A percentile compares a stretch with the other conserved stretches of the same genome.
phyloP scores from a whole-genome alignment of 768 basidiomycete species.

The Calocybe gangraenosa region DNA sequence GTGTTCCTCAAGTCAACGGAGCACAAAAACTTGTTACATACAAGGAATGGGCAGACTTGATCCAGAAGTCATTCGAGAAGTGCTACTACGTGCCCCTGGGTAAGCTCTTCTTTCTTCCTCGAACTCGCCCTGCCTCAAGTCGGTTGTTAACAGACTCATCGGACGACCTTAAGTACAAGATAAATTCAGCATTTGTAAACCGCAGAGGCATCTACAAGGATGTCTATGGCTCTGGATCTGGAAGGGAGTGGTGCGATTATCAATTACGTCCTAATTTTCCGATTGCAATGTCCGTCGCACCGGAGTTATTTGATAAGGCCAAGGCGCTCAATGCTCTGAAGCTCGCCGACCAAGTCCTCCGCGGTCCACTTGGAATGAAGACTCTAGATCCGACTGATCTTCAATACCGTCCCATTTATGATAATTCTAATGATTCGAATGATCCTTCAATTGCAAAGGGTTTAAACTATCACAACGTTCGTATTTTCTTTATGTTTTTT shows the following conservation, averaged over 20 bases:
- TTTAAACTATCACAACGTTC: conserved; percentile 88
- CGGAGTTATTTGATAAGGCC: conserved; percentile 82
- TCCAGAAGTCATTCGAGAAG: conserved; percentile 85
- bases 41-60: conserved; percentile 82
- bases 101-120: conserved; percentile 29
- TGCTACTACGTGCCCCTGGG: conserved; percentile 86
- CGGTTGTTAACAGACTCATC: conserved; percentile 48
- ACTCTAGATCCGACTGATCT: conserved; percentile 85
- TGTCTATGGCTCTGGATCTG: conserved; percentile 84
- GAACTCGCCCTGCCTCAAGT: neutral
- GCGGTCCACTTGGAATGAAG: conserved; percentile 94
- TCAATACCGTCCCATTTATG: conserved; percentile 89
- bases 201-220: conserved; percentile 98
- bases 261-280: conserved; percentile 93
- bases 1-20: conserved; percentile 57
- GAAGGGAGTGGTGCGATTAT: conserved; percentile 95
- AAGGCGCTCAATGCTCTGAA: conserved; percentile 78
- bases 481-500: conserved; percentile 17
- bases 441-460: conserved; percentile 88
- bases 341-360: conserved; percentile 75
- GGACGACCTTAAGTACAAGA: conserved; percentile 66
- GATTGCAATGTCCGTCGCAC: conserved; percentile 95
- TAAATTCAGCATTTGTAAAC: conserved; percentile 71
- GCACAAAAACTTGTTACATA: conserved; percentile 72
- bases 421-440: conserved; percentile 89